phyloP scores from a whole-genome alignment of 116 monocot species.

The Posidonia oceanica region DNA sequence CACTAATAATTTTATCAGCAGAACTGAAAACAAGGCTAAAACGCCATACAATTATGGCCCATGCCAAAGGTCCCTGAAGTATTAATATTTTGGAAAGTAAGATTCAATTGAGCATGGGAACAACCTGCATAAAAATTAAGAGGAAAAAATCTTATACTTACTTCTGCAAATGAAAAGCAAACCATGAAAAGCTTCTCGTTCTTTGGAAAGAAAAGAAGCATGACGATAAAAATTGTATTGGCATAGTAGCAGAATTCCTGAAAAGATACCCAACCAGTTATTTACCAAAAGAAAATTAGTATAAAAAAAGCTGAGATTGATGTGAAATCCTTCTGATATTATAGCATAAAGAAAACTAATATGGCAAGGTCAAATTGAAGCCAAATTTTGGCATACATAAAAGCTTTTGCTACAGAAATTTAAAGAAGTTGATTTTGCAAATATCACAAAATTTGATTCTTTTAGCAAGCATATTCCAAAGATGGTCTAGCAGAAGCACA shows the following conservation, averaged over 20 bases:
- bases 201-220: constrained; percentile 84
- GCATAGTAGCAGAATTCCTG: constrained; percentile 99
- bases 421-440: too few relatives aligned
- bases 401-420: too few relatives aligned
- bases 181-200: constrained; percentile 98
- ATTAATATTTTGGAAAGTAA: background rate
- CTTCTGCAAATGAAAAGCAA: constrained; percentile 99
- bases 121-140: constrained; percentile 23
- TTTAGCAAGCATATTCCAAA: too few relatives aligned
- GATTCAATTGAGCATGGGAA: background rate
- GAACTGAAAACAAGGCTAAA: constrained; percentile 96
- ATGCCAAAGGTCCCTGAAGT: constrained; percentile 87
- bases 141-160: constrained; percentile 19
- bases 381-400: too few relatives aligned
- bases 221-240: constrained; percentile 81
- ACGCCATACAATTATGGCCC: constrained; percentile 98
- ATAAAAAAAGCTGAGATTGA: background rate
- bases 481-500: too few relatives aligned
- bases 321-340: too few relatives aligned
- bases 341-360: too few relatives aligned
- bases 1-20: constrained; percentile 93
- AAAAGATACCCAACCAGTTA: constrained; percentile 12
- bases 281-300: background rate
- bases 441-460: too few relatives aligned
- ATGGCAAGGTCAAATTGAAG: too few relatives aligned